Evolutionary conservation across 768 basidiomycete genomes (phyloP), one percentile per base, ranked within the genome.

Genomic region (Pholiota conissans): DNA sequence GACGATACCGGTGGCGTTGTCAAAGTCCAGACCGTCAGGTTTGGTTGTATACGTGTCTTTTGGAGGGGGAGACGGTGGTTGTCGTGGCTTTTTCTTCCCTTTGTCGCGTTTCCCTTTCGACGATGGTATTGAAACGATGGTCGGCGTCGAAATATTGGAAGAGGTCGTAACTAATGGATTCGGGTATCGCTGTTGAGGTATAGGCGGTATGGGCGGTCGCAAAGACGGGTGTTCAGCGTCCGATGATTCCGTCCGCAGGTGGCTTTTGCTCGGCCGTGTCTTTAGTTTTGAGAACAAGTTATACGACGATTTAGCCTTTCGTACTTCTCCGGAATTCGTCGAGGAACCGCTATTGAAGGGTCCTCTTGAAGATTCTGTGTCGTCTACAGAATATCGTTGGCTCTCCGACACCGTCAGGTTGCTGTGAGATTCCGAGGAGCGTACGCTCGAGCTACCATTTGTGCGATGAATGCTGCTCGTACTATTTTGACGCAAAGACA

Each of bases 261-360:
- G 69, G 18, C 68, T 67, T 71, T 70, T 74, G 71, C 72, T 71
- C 42, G 77, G 74, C 39, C 75, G 61, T 71, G 74, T 67, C 66
- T 77, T 71, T 66, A 80, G 61, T 61, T 77, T 74, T 52, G 71
- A 70, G 55, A 82, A 70, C 40, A 83, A 67, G 14, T 45, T 63
- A 16, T 64, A 50, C 14, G 80, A 81, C 8, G 79, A 74, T 69
- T 82, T 86, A 30, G 74, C 67, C 68, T 78, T 85, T 52, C 79
- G 79, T 4, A 76, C 65, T 52, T 78, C 74, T 10, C 62, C 67
- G 4, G 71, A 70, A 55, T 69, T 60, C 7, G 63, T 54, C 4
- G 72, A 65, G 8, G 72, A 68, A n/a, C 66, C 67, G 51, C 69
- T 73, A 39, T 67, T 60, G 14, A 60, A 63, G 10, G 69, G 53